A percentile compares a stretch with the other conserved stretches of the same genome.
phyloP scores from a whole-genome alignment of 1,139 yeast genomes.

The Diutina pseudorugosa region DNA sequence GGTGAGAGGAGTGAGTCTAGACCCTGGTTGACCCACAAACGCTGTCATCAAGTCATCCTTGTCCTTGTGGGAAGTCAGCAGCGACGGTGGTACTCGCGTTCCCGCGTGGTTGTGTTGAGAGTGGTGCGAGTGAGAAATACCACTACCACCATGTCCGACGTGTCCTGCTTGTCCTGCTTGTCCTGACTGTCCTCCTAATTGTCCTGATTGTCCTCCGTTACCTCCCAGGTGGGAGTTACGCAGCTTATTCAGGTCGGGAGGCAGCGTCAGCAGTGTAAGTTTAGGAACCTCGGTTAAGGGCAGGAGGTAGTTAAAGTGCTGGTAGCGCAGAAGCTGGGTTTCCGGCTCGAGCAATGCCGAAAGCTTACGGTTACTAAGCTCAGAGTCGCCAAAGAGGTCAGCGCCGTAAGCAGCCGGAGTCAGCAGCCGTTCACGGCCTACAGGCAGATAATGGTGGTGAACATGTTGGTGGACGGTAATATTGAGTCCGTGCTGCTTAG shows the following conservation, averaged over 20 bases:
- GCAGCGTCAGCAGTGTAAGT: slow-evolving; percentile 42
- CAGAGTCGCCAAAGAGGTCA: slow-evolving; percentile 3
- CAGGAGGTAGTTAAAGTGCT: slow-evolving; percentile 64
- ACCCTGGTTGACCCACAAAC: not conserved
- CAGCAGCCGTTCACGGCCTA: slow-evolving; percentile 7
- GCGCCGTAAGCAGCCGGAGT: not conserved
- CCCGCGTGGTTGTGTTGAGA: slow-evolving; percentile 12
- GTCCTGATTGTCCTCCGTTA: too few species aligned
- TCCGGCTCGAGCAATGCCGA: slow-evolving; percentile 34
- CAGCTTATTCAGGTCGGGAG: slow-evolving; percentile 17
- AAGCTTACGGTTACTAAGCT: not conserved
- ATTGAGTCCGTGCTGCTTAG: slow-evolving; percentile 45
- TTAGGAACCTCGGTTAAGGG: slow-evolving; percentile 64
- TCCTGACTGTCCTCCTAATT: too few species aligned
- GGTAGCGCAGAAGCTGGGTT: slow-evolving; percentile 43
- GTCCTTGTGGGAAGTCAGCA: slow-evolving; percentile 10
- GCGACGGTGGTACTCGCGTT: slow-evolving; percentile 20
- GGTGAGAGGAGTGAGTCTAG: slow-evolving; percentile 25
- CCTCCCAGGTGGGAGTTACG: slow-evolving; percentile 5
- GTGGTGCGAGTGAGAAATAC: too few species aligned
- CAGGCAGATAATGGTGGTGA: slow-evolving; percentile 51
- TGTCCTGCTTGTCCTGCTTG: too few species aligned
- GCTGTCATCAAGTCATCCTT: not conserved
- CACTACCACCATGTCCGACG: too few species aligned
- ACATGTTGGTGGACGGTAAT: slow-evolving; percentile 79